Evolutionary conservation across 768 basidiomycete species (phyloP), one percentile per base, ranked within the genome.

Genomic region (Omphalotus guepiniiformis): DNA sequence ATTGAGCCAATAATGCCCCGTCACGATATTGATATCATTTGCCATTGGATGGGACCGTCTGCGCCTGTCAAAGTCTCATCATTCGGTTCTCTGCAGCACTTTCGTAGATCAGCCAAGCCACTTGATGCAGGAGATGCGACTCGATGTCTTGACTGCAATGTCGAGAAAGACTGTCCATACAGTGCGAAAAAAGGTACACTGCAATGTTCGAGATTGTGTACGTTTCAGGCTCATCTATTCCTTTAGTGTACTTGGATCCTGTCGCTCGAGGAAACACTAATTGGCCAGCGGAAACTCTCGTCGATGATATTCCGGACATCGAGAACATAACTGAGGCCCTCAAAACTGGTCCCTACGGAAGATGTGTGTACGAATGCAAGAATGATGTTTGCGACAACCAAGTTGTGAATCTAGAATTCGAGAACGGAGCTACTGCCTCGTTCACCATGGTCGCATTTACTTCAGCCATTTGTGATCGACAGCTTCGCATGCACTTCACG

Each of bases 311-410:
- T 11, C 86, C 91, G 2, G 92, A 93, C 59, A 85, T 93, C 38
- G 92, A 94, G 67, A 93, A 85, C 61, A 70, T 94, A 49, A 82
- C 80, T 0, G 74, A 76, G 2, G 90, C 87, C 0, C 68, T 94
- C n/a, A 73, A 68, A 39, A 69, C 64, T 3, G 82, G 85, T 2
- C 81, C 84, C 15, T 93, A 92, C 50, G 92, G 92, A 0, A 65
- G 71, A 47, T 94, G 92, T 57, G 90, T 91, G 5, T 94, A 94
- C 61, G 89, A 92, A 60, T 76, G 80, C 44, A 70, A 75, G 36
- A 94, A 94, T 59, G 85, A 93, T 59, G 90, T 94, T 39, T 89
- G 86, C 56, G 91, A 94, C 64, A 83, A 94, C 54, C 91, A 93
- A 65, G 85, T 93, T 38, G 92, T 94, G 53, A 93, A 92, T 61